A percentile compares a stretch with the other conserved stretches of the same genome.
phyloP scores from a whole-genome alignment of 768 basidiomycete species.

The Suillus plorans region DNA sequence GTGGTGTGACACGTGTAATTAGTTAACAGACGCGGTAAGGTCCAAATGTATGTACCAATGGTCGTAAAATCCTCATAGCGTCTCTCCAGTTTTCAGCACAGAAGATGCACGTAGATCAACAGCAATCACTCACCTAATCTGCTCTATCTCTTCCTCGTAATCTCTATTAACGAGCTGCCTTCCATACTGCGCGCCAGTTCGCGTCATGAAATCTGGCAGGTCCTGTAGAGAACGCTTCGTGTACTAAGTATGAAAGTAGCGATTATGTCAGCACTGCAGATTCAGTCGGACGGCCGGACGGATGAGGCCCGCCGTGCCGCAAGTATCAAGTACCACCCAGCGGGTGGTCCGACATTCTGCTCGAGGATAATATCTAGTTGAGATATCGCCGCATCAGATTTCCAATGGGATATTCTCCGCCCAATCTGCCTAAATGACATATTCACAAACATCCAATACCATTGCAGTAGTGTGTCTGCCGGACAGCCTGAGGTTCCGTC shows the following conservation, averaged over 20 bases:
- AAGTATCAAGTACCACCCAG: background rate
- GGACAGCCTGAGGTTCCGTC: too few relatives aligned
- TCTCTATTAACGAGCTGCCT: slow-evolving; percentile 34
- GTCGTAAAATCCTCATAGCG: slow-evolving; percentile 96
- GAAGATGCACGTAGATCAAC: background rate
- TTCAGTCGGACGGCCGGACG: background rate
- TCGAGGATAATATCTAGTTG: too few relatives aligned
- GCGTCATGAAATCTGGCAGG: slow-evolving; percentile 19
- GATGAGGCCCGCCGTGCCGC: background rate
- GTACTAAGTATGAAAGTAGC: background rate
- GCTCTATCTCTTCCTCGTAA: slow-evolving; percentile 66
- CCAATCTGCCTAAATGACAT: too few relatives aligned
- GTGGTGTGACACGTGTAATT: slow-evolving; percentile 10
- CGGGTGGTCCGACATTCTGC: background rate
- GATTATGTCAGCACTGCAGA: background rate
- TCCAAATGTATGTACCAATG: slow-evolving; percentile 59
- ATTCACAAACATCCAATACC: too few relatives aligned
- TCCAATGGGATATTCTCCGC: too few relatives aligned
- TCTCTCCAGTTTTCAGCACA: slow-evolving; percentile 40
- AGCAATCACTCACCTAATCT: slow-evolving; percentile 51
- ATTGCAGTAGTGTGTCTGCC: too few relatives aligned
- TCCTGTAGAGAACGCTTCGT: background rate
- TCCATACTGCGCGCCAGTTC: slow-evolving; percentile 21
- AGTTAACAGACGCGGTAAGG: slow-evolving; percentile 12
- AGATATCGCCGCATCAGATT: too few relatives aligned